phyloP scores from a whole-genome alignment of 352 stramenopile genomes.

The Pythium insidiosum region DNA sequence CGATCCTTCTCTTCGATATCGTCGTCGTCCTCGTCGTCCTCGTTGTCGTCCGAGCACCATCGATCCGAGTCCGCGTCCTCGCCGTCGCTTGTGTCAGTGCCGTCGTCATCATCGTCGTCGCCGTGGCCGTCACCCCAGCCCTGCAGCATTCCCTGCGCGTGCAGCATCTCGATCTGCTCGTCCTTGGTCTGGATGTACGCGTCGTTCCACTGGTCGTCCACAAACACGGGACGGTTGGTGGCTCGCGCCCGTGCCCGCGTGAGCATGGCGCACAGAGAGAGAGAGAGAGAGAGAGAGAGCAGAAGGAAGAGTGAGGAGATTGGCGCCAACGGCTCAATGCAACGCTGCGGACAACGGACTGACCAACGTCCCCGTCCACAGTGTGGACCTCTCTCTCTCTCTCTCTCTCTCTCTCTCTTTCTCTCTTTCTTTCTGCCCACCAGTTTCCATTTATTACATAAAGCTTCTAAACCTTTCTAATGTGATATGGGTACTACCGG shows the following conservation, averaged over 20 bases:
- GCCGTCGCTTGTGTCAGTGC: too few relatives aligned
- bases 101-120: slow-evolving; percentile 29
- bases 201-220: slow-evolving; percentile 81
- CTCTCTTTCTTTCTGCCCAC: too few relatives aligned
- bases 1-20: slow-evolving; percentile 4
- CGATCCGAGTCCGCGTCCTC: slow-evolving; percentile 5
- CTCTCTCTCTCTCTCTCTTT: too few relatives aligned
- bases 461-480: slow-evolving; percentile 1
- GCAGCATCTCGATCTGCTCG: slow-evolving; percentile 73
- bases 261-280: slow-evolving; percentile 25
- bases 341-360: too few relatives aligned
- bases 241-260: slow-evolving; percentile 58
- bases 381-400: too few relatives aligned
- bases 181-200: slow-evolving; percentile 76
- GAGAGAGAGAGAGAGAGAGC: neutral
- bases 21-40: slow-evolving; percentile 1
- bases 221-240: slow-evolving; percentile 63
- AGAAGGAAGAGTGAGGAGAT: too few relatives aligned
- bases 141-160: slow-evolving; percentile 34
- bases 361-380: too few relatives aligned
- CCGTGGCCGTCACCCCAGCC: slow-evolving; percentile 37
- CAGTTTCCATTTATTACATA: too few relatives aligned
- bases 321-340: too few relatives aligned
- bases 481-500: slow-evolving; percentile 19
- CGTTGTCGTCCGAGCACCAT: slow-evolving; percentile 6